These are phyloP conservation scores for Colletotrichum lini DNA, from an alignment of 2,329 filamentous ascomycete species.

Conservation along the genomic window DNA sequence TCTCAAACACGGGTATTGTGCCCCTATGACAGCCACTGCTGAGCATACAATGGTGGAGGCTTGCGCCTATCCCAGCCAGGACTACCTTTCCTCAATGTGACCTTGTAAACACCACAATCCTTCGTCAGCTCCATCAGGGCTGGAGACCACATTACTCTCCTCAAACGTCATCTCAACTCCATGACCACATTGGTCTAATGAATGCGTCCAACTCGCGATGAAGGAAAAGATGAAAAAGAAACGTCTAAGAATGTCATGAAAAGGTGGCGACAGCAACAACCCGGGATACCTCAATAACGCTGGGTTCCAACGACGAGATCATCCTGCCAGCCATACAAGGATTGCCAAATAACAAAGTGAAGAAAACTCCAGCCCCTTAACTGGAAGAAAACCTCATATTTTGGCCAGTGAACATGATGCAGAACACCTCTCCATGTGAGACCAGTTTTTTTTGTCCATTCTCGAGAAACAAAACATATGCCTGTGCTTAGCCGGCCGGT, in stretches of 20 bases:
- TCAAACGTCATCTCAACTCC: conserved; percentile 8
- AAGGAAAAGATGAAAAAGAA: conserved; percentile 40
- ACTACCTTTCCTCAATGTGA: conserved; percentile 16
- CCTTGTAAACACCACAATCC: conserved; percentile 31
- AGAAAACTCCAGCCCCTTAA: conserved; percentile 41
- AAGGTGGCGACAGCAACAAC: background rate
- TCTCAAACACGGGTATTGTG: background rate
- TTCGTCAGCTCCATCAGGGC: background rate
- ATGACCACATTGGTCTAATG: conserved; percentile 29
- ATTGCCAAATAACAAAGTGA: conserved; percentile 24
- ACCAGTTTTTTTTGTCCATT: conserved; percentile 47
- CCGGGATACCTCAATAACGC: conserved; percentile 21
- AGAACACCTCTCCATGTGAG: conserved; percentile 52
- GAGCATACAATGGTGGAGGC: conserved; percentile 10
- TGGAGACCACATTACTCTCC: conserved; percentile 14
- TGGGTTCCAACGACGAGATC: conserved; percentile 31
- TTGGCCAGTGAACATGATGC: conserved; percentile 57
- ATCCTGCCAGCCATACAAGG: conserved; percentile 22
- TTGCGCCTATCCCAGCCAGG: conserved; percentile 25
- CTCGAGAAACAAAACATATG: conserved; percentile 39
- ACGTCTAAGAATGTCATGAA: conserved; percentile 42
- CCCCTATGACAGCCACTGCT: background rate
- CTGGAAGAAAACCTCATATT: conserved; percentile 44
- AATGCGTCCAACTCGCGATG: conserved; percentile 33
- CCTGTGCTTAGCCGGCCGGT: conserved; percentile 46